phyloP scores from a whole-genome alignment of 257 asterid genomes.

The Schizonepeta tenuifolia region DNA sequence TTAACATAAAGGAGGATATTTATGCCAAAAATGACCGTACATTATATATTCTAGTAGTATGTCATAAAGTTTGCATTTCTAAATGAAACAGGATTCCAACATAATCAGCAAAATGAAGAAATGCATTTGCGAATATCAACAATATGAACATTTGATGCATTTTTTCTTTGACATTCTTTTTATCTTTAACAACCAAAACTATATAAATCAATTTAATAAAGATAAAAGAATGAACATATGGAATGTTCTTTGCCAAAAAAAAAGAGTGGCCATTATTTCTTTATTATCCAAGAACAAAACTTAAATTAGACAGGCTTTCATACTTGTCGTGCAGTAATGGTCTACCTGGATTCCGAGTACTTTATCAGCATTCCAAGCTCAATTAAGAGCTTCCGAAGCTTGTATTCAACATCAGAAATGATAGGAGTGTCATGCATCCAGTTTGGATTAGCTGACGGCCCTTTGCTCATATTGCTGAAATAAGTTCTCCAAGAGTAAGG shows the following conservation, averaged over 20 bases:
- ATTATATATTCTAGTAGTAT: neutral
- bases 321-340: conserved; percentile 24
- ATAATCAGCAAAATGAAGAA: conserved; percentile 14
- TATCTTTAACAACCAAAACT: conserved; percentile 6
- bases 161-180: conserved; percentile 5
- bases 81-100: neutral
- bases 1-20: neutral
- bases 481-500: conserved; percentile 38
- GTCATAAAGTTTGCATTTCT: neutral
- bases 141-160: conserved; percentile 16
- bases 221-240: neutral
- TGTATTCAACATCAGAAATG: conserved; percentile 80
- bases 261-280: neutral
- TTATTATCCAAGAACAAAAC: neutral
- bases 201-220: conserved; percentile 16
- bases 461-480: conserved; percentile 73
- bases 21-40: neutral
- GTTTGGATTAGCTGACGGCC: conserved; percentile 64
- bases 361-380: conserved; percentile 83
- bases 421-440: conserved; percentile 85
- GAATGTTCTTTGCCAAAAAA: conserved; percentile 1
- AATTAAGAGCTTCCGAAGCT: conserved; percentile 78
- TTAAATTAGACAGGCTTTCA: neutral
- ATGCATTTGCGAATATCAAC: conserved; percentile 2
- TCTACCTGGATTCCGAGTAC: conserved; percentile 96